Evolutionary conservation across 2,329 filamentous ascomycete species (phyloP).

Genomic region (Ceratocystis diversiconidia): DNA sequence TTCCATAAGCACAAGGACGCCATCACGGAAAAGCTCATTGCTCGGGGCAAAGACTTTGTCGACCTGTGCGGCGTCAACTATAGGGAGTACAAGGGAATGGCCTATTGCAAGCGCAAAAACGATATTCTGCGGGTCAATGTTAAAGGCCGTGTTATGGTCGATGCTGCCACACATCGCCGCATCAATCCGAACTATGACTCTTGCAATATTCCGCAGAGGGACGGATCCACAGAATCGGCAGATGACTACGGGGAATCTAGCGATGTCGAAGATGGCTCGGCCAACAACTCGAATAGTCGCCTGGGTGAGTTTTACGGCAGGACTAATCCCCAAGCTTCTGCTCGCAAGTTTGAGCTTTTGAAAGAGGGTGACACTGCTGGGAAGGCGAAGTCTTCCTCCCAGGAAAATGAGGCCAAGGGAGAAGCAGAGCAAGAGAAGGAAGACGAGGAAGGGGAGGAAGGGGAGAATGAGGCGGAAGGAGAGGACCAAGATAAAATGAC

Average conservation of each 20-base stretch:
- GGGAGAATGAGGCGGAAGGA: neutral
- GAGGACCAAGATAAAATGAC: neutral
- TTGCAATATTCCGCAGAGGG: neutral
- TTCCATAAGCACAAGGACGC: slow-evolving; percentile 61
- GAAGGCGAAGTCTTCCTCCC: too few species aligned
- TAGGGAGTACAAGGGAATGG: slow-evolving; percentile 68
- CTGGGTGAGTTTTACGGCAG: neutral
- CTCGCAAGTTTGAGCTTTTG: neutral
- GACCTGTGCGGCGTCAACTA: slow-evolving; percentile 71
- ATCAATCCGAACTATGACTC: slow-evolving; percentile 74
- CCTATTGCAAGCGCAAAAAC: slow-evolving; percentile 71
- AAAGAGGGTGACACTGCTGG: neutral
- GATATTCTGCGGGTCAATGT: slow-evolving; percentile 65
- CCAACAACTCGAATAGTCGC: neutral
- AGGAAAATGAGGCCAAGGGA: too few species aligned
- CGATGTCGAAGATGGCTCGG: neutral
- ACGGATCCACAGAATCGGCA: neutral
- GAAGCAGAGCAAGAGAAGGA: neutral
- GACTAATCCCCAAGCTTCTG: neutral
- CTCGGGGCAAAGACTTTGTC: slow-evolving; percentile 75
- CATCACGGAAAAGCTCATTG: slow-evolving; percentile 52
- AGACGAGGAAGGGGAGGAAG: neutral
- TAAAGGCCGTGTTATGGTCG: slow-evolving; percentile 78
- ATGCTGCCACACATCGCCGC: slow-evolving; percentile 65
- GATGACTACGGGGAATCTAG: neutral